Base-by-base conservation (phyloP, 1,284 basidiomycete genomes). In the Takashimella tepidaria region DNA sequence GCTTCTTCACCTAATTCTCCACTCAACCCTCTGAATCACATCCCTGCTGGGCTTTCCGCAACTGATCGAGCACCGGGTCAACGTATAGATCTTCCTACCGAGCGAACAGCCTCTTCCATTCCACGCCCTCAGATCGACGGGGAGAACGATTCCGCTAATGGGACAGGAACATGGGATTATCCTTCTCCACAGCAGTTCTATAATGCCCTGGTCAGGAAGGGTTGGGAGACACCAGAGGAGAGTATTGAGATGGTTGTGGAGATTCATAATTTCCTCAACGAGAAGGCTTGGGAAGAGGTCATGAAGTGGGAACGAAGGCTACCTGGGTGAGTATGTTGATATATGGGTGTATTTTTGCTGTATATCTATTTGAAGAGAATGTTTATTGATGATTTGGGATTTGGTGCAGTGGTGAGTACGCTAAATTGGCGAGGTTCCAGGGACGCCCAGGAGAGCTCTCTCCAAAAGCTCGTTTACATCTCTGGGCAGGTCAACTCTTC, bases 151-250 rank as follows among this genome's bases (percentile, higher is more conserved):
- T 66, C 65, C 19, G 51, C 75, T 58, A 46, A 81, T 72, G 62
- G 57, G 22, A 63, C 59, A 13, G 56, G 49, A n/a, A 62, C 66
- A 47, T 98, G 96, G 96, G 93, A 97, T 69, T 99, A 99, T 75
- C 96, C 96, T 1, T 93, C 89, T 4, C 92, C 95, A 2, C 93
- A 98, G 76, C 95, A 98, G 73, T 98, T 98, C 73, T 95, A 98
- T 76, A 98, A 98, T 72, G 96, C 96, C 0, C 82, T 99, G 5
- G 89, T 91, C 13, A 80, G 93, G 61, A 99, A 99, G 72, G 96
- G 96, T 1, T 93, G 89, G 90, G 92, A 96, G 76, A 96, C 96
- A 3, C 92, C 92, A 0, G 93, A 96, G 75, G 92, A 98, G 69
- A 87, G 92, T 72, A 84, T 98, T 41, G 92, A 95, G 72, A 91